Evolutionary conservation across 306 rosid species (phyloP).

Genomic region (Trichosanthes cucumerina): DNA sequence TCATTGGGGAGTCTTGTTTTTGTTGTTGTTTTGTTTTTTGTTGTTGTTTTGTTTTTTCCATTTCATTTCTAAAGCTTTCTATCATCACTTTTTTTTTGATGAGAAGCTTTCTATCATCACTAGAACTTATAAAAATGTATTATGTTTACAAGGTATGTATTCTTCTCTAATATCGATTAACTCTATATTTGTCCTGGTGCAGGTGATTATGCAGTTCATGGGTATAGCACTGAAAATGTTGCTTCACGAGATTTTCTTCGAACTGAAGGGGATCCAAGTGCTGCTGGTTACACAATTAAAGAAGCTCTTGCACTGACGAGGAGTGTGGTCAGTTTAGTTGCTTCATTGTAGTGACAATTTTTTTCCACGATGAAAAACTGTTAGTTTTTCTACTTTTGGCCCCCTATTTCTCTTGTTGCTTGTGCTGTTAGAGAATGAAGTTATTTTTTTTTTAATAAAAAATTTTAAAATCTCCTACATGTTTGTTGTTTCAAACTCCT

Average conservation of each 20-base stretch:
- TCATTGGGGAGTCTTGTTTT: background rate
- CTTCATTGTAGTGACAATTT: background rate
- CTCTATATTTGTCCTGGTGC: background rate
- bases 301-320: conserved; percentile 75
- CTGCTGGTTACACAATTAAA: conserved; percentile 84
- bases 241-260: conserved; percentile 73
- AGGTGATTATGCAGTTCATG: conserved; percentile 16
- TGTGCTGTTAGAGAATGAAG: background rate
- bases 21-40: too few relatives aligned
- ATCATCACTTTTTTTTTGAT: too few relatives aligned
- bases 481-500: background rate
- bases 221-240: conserved; percentile 31
- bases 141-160: background rate
- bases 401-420: background rate
- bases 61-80: conserved; percentile 1
- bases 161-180: background rate
- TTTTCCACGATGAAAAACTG: background rate
- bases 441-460: background rate
- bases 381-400: background rate
- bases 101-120: background rate
- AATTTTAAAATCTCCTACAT: background rate
- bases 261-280: conserved; percentile 86
- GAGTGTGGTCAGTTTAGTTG: conserved; percentile 67
- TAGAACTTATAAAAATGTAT: background rate
- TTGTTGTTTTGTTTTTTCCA: too few relatives aligned